These are phyloP conservation scores for Rhododendron vialii DNA, from an alignment of 148 eudicot genomes.

Conservation along the genomic window DNA sequence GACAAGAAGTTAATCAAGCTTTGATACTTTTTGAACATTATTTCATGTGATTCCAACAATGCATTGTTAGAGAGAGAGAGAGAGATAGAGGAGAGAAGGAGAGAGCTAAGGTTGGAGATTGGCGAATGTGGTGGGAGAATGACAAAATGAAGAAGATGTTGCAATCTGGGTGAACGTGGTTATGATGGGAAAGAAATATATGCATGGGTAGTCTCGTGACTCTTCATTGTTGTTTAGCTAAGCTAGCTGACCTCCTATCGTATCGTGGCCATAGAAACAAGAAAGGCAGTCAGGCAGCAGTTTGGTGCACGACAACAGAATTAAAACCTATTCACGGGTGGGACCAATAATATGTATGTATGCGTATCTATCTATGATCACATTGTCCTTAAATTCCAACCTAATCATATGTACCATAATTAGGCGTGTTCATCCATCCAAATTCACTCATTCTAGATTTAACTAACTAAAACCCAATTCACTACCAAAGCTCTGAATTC, in stretches of 20 bases:
- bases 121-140: not conserved
- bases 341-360: not conserved
- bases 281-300: not conserved
- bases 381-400: not conserved
- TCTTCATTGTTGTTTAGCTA: slow-evolving; percentile 52
- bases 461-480: not conserved
- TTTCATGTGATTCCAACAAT: slow-evolving; percentile 6
- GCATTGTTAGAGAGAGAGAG: slow-evolving; percentile 3
- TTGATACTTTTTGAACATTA: not conserved
- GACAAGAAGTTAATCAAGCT: not conserved
- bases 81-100: not conserved
- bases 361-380: not conserved
- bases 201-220: slow-evolving; percentile 44
- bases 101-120: not conserved
- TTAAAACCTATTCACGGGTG: slow-evolving; percentile 26
- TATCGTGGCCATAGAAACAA: slow-evolving; percentile 30
- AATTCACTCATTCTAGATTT: not conserved
- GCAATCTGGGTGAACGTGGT: slow-evolving; percentile 15
- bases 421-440: too few species aligned
- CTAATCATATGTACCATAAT: not conserved
- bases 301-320: slow-evolving; percentile 20
- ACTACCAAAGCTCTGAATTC: not conserved
- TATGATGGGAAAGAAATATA: not conserved
- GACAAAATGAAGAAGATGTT: not conserved
- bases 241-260: not conserved